A percentile compares a stretch with the other conserved stretches of the same genome.
Conservation (phyloP, 495 filamentous ascomycete species). For the Penicillium riverlandense region DNA sequence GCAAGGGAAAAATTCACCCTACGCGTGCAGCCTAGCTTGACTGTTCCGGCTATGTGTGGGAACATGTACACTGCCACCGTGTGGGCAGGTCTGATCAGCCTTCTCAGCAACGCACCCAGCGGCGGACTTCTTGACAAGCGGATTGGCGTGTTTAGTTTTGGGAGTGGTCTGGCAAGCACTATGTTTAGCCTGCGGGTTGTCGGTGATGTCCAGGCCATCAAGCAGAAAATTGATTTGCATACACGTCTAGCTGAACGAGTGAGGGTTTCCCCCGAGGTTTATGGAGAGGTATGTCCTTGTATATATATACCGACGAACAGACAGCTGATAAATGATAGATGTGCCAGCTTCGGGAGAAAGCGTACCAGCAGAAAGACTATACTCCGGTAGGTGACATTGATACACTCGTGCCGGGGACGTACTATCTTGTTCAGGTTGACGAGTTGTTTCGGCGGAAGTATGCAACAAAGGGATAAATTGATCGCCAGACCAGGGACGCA, state of each 20-base stretch:
- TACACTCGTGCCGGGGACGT: constrained; percentile 59
- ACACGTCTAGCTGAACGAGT: constrained; percentile 54
- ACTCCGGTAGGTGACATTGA: constrained; percentile 58
- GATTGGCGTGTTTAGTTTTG: constrained; percentile 78
- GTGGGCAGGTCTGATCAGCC: constrained; percentile 73
- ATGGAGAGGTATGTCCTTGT: constrained; percentile 57
- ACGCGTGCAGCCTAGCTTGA: constrained; percentile 75
- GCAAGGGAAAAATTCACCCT: constrained; percentile 93
- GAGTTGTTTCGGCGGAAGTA: constrained; percentile 79
- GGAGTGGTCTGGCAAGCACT: constrained; percentile 71
- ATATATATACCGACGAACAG: neutral
- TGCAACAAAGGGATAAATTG: constrained; percentile 57
- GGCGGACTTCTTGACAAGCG: constrained; percentile 62
- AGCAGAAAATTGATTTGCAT: constrained; percentile 61
- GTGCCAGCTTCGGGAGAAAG: constrained; percentile 74
- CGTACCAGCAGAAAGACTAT: constrained; percentile 74
- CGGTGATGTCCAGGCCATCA: constrained; percentile 58
- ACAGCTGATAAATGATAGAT: constrained; percentile 42
- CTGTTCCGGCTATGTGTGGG: constrained; percentile 89
- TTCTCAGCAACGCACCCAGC: constrained; percentile 59
- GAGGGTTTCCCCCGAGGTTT: constrained; percentile 65
- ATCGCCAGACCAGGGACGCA: too few relatives aligned
- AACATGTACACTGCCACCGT: constrained; percentile 99
- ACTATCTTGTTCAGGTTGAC: constrained; percentile 71
- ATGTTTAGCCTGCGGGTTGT: constrained; percentile 70